A percentile compares a stretch with the other conserved stretches of the same genome.
phyloP scores from a whole-genome alignment of 2,329 filamentous ascomycete genomes.

The Stachybotrys elegans region DNA sequence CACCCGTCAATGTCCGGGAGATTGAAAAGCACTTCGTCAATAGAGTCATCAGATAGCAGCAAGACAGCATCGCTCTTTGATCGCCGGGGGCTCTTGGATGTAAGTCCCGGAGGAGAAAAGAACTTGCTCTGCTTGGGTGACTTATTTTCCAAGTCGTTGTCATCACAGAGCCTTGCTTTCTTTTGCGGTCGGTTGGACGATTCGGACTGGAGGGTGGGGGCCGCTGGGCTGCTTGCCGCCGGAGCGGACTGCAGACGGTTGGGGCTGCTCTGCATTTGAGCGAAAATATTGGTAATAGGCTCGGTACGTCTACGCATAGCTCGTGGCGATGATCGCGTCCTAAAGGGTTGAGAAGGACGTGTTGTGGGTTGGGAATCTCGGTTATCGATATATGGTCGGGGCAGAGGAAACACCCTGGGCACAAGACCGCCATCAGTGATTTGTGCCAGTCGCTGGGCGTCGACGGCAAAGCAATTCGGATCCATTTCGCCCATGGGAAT shows the following conservation, averaged over 20 bases:
- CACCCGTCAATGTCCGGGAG: slow-evolving; percentile 49
- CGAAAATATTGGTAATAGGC: slow-evolving; percentile 41
- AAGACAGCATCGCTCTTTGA: slow-evolving; percentile 34
- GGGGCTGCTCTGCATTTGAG: slow-evolving; percentile 16
- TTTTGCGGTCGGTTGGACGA: slow-evolving; percentile 42
- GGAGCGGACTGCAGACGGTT: slow-evolving; percentile 11
- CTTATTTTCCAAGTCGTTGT: slow-evolving; percentile 26
- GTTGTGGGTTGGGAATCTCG: too few species aligned
- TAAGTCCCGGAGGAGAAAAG: slow-evolving; percentile 33
- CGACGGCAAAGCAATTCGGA: slow-evolving; percentile 53
- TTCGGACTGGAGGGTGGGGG: slow-evolving; percentile 15
- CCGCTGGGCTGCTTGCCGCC: slow-evolving; percentile 8
- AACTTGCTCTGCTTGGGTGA: slow-evolving; percentile 48
- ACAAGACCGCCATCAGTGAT: slow-evolving; percentile 44
- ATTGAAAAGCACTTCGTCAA: slow-evolving; percentile 47
- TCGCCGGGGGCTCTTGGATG: slow-evolving; percentile 17
- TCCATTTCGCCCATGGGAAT: slow-evolving; percentile 60
- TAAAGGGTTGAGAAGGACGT: slow-evolving; percentile 12
- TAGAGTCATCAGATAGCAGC: slow-evolving; percentile 51
- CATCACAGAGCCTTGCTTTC: slow-evolving; percentile 51
- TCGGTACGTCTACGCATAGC: slow-evolving; percentile 47
- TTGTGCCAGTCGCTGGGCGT: slow-evolving; percentile 41
- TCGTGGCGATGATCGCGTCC: slow-evolving; percentile 29
- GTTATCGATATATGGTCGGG: slow-evolving; percentile 50
- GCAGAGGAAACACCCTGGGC: slow-evolving; percentile 54